Evolutionary conservation across 441 rosid genomes (phyloP).

Genomic region (Hura crepitans): DNA sequence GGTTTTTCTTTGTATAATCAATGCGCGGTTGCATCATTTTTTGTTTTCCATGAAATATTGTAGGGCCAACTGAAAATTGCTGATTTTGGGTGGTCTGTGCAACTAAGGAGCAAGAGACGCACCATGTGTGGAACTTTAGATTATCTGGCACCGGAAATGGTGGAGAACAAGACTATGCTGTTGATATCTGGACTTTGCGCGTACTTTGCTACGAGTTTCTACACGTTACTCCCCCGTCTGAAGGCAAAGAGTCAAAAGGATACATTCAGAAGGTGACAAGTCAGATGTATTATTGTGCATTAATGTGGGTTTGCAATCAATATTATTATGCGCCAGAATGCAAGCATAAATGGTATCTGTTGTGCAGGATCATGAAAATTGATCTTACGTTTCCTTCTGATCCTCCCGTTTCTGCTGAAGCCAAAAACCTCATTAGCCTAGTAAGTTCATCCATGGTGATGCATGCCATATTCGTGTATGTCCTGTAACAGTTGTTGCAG

Average conservation of each 20-base stretch:
- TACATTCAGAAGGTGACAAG: conserved; percentile 65
- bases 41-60: conserved; percentile 7
- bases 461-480: background rate
- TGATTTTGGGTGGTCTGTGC: conserved; percentile 98
- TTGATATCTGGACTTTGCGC: conserved; percentile 94
- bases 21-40: background rate
- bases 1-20: background rate
- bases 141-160: conserved; percentile 95
- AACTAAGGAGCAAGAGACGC: conserved; percentile 78
- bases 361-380: conserved; percentile 66
- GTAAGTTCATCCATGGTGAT: conserved; percentile 30
- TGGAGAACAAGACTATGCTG: conserved; percentile 80
- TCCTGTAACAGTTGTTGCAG: background rate
- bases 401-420: conserved; percentile 60
- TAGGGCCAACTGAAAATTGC: conserved; percentile 92
- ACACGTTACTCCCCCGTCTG: conserved; percentile 83
- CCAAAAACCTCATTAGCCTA: conserved; percentile 58
- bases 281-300: too few species aligned
- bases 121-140: conserved; percentile 97
- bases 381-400: conserved; percentile 72
- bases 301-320: too few species aligned
- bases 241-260: conserved; percentile 75
- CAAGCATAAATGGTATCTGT: background rate
- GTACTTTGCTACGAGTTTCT: conserved; percentile 92
- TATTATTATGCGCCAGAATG: background rate